A percentile compares a stretch with the other conserved stretches of the same genome.
Conservation (phyloP, 2,329 filamentous ascomycete genomes). For the Aspergillus ochraceus region DNA sequence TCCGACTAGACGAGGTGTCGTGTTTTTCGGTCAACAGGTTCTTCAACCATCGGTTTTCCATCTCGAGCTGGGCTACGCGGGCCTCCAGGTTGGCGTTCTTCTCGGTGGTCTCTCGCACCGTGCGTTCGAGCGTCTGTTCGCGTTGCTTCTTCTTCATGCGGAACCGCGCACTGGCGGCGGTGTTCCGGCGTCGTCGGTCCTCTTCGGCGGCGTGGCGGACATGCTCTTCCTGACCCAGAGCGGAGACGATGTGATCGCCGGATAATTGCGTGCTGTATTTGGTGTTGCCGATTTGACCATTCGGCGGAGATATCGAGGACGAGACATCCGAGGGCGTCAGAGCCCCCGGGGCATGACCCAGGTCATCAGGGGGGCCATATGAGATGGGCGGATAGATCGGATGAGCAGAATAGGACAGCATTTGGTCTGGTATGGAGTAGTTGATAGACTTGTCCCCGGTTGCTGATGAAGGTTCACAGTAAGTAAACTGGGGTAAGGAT, state of each 20-base stretch:
- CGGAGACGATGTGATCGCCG: constrained; percentile 42
- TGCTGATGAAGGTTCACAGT: constrained; percentile 21
- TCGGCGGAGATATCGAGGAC: constrained; percentile 43
- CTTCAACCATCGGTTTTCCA: constrained; percentile 80
- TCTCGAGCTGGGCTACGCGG: constrained; percentile 74
- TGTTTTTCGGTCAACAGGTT: constrained; percentile 81
- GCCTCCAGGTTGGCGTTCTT: constrained; percentile 73
- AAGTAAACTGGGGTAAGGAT: constrained; percentile 18
- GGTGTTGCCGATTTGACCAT: constrained; percentile 39
- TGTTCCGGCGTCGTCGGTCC: constrained; percentile 86
- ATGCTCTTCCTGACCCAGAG: constrained; percentile 66
- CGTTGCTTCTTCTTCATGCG: constrained; percentile 95
- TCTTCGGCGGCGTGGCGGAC: constrained; percentile 77
- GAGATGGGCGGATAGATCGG: constrained; percentile 40
- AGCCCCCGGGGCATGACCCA: constrained; percentile 35
- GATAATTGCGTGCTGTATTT: constrained; percentile 42
- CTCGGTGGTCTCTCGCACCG: constrained; percentile 78
- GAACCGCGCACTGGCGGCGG: constrained; percentile 83
- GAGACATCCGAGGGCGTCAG: constrained; percentile 44
- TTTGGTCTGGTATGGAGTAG: constrained; percentile 40
- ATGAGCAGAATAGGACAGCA: constrained; percentile 39
- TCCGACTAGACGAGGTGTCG: constrained; percentile 35
- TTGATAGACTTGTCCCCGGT: constrained; percentile 39
- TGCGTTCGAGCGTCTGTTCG: constrained; percentile 79
- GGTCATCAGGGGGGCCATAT: constrained; percentile 37